These are phyloP conservation scores for Phycomyces nitens DNA, from an alignment of 192 early-diverging fungal genomes.

Conservation along the genomic window DNA sequence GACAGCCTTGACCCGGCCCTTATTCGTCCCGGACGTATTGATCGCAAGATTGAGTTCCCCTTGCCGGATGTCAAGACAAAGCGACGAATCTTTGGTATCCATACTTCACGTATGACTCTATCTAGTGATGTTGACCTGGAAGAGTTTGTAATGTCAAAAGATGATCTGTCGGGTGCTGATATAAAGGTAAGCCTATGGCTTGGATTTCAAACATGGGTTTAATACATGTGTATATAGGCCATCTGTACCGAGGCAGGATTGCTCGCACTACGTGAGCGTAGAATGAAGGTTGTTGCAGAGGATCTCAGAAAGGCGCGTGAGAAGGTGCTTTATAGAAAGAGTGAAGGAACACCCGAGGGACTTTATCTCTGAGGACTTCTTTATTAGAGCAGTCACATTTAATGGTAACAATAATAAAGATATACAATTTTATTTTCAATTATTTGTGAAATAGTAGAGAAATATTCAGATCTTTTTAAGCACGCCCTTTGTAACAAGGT, in stretches of 20 bases:
- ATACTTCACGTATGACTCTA: constrained; percentile 92
- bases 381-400: no score
- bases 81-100: constrained; percentile 95
- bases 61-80: constrained; percentile 95
- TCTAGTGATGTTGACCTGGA: constrained; percentile 96
- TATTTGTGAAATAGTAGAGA: neutral
- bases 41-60: constrained; percentile 99
- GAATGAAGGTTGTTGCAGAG: constrained; percentile 98
- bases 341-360: constrained; percentile 97
- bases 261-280: constrained; percentile 92
- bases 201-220: no score
- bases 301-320: constrained; percentile 98
- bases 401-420: no score
- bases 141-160: constrained; percentile 99
- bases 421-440: neutral
- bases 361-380: constrained; percentile 66
- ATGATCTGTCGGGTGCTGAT: constrained; percentile 97
- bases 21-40: constrained; percentile 93
- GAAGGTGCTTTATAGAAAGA: constrained; percentile 98
- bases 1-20: constrained; percentile 95
- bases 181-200: constrained; percentile 66
- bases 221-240: constrained; percentile 47
- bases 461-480: constrained; percentile 15
- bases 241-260: constrained; percentile 98
- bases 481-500: constrained; percentile 15